Percentiles rank a stretch among this genome's conserved stretches.
phyloP scores from a whole-genome alignment of 129 eudicot genomes.

The Apium graveolens region DNA sequence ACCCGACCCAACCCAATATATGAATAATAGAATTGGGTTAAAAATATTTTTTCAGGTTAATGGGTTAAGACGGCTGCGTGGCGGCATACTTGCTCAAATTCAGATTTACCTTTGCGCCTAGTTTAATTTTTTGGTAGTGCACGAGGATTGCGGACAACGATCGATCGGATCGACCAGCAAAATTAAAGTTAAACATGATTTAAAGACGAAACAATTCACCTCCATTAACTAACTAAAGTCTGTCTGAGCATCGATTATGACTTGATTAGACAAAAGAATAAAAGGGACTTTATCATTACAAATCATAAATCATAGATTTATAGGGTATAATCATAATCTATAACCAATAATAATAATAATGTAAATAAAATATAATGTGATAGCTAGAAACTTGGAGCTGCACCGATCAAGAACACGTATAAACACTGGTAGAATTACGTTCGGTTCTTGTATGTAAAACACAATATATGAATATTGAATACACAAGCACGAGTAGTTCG shows the following conservation, averaged over 20 bases:
- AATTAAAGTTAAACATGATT: neutral
- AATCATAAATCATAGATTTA: neutral
- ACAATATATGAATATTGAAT: too few relatives aligned
- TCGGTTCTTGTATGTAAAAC: too few relatives aligned
- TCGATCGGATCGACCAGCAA: too few relatives aligned
- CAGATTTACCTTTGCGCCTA: too few relatives aligned
- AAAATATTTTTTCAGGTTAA: too few relatives aligned
- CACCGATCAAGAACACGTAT: neutral
- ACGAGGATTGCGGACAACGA: neutral
- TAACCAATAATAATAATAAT: neutral
- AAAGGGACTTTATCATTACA: neutral
- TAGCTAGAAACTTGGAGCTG: neutral
- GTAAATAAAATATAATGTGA: neutral
- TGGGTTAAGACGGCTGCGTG: too few relatives aligned
- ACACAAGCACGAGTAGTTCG: too few relatives aligned
- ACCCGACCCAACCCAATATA: too few relatives aligned
- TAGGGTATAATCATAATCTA: neutral
- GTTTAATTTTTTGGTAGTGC: too few relatives aligned
- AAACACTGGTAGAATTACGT: neutral
- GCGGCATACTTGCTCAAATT: too few relatives aligned
- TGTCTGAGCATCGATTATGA: neutral
- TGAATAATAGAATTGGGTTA: too few relatives aligned
- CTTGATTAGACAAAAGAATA: conserved; percentile 1
- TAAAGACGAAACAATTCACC: neutral
- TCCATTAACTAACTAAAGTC: neutral